phyloP scores from a whole-genome alignment of 257 asterid species.

The Lycium ferocissimum region DNA sequence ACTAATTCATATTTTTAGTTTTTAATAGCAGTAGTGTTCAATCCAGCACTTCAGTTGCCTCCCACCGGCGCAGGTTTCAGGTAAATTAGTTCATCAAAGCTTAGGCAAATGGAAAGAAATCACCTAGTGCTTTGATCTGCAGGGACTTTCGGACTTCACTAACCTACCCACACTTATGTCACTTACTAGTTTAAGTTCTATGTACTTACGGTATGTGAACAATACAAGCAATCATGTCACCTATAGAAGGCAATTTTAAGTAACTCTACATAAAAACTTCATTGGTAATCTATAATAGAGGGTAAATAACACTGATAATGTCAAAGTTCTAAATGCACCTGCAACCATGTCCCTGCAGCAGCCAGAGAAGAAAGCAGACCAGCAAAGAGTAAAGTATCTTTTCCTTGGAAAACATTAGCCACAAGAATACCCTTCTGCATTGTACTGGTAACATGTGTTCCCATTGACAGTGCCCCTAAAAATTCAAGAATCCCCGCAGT shows the following conservation, averaged over 20 bases:
- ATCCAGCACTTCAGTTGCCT: neutral
- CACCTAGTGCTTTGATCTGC: neutral
- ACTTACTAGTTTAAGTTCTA: neutral
- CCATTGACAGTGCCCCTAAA: conserved; percentile 91
- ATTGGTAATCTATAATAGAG: neutral
- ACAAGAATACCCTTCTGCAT: conserved; percentile 99
- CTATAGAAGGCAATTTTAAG: neutral
- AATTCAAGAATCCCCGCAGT: conserved; percentile 85
- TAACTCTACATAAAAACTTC: neutral
- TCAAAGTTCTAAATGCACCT: conserved; percentile 47
- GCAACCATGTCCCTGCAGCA: conserved; percentile 99
- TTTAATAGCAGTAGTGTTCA: neutral
- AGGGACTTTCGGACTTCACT: neutral
- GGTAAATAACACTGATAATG: no score
- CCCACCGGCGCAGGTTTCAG: neutral
- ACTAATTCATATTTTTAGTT: neutral
- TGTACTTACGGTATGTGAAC: neutral
- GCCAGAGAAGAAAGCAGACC: conserved; percentile 89
- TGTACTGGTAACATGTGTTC: conserved; percentile 89
- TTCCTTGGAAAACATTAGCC: conserved; percentile 83
- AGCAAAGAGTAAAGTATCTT: conserved; percentile 82
- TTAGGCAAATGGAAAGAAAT: neutral
- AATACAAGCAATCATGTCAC: neutral
- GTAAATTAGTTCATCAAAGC: neutral
- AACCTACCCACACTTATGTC: neutral